A percentile compares a stretch with the other conserved stretches of the same genome.
Conservation (phyloP, 2,329 filamentous ascomycete genomes). For the Colletotrichum sidae region DNA sequence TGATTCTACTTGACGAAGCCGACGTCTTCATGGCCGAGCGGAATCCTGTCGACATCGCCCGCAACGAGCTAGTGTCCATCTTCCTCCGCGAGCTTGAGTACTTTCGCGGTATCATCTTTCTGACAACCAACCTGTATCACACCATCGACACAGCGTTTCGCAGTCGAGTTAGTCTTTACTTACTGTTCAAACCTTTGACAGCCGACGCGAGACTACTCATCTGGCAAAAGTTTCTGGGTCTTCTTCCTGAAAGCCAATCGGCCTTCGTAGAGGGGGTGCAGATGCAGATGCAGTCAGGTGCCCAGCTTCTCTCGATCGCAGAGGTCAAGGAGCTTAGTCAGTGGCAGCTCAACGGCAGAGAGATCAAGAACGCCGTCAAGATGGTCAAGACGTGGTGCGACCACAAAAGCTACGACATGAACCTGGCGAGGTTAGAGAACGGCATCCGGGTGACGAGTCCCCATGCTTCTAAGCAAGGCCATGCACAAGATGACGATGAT, state of each 20-base stretch:
- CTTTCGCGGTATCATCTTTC: conserved; percentile 57
- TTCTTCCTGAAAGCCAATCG: conserved; percentile 37
- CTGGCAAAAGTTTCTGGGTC: conserved; percentile 59
- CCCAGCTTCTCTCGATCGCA: conserved; percentile 43
- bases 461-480: conserved; percentile 50
- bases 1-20: conserved; percentile 64
- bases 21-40: conserved; percentile 65
- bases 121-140: conserved; percentile 56
- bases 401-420: conserved; percentile 56
- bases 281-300: background rate
- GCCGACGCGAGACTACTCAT: conserved; percentile 52
- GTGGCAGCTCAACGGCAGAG: conserved; percentile 57
- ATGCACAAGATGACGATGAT: conserved; percentile 39
- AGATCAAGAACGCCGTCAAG: conserved; percentile 61
- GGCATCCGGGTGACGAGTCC: conserved; percentile 59
- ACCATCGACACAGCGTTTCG: conserved; percentile 58
- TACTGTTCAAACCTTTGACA: conserved; percentile 56
- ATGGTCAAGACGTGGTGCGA: conserved; percentile 60
- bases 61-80: conserved; percentile 62
- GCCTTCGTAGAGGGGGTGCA: conserved; percentile 40
- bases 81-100: conserved; percentile 60
- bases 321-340: conserved; percentile 53
- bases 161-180: conserved; percentile 59
- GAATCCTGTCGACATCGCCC: conserved; percentile 56
- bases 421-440: conserved; percentile 55